Conservation (phyloP, 169 alveolate genomes). For the Toxoplasma gondii region DNA sequence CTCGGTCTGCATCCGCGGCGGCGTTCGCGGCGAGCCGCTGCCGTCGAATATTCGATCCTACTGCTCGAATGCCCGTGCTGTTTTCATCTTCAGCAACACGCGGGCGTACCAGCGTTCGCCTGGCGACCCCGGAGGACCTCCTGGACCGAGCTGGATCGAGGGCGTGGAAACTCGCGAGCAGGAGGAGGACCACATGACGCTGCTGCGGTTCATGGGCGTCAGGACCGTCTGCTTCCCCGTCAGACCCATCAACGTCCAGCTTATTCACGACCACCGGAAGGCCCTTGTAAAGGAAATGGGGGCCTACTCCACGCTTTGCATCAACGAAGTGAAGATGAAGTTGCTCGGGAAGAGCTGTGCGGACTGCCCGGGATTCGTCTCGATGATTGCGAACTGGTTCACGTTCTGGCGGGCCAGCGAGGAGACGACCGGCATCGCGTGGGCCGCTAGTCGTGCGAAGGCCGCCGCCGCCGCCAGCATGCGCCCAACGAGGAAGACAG, state of each 20-base stretch:
- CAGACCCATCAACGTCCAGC: constrained; percentile 50
- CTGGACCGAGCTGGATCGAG: constrained; percentile 38
- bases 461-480: constrained; percentile 3
- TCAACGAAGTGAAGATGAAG: constrained; percentile 62
- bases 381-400: constrained; percentile 53
- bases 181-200: constrained; percentile 64
- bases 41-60: constrained; percentile 45
- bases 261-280: constrained; percentile 57
- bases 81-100: constrained; percentile 55
- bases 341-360: constrained; percentile 65
- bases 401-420: constrained; percentile 38
- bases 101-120: constrained; percentile 8
- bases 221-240: constrained; percentile 46
- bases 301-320: constrained; percentile 44
- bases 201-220: constrained; percentile 60
- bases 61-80: constrained; percentile 55
- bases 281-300: constrained; percentile 64
- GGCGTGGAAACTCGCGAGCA: constrained; percentile 61
- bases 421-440: neutral
- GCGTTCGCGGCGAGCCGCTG: constrained; percentile 33
- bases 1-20: constrained; percentile 51
- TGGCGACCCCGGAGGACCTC: neutral
- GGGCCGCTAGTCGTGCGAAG: neutral
- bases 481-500: neutral
- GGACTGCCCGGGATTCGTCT: constrained; percentile 63